phyloP scores from a whole-genome alignment of 441 rosid genomes.

The Pelargonium cotyledonis region DNA sequence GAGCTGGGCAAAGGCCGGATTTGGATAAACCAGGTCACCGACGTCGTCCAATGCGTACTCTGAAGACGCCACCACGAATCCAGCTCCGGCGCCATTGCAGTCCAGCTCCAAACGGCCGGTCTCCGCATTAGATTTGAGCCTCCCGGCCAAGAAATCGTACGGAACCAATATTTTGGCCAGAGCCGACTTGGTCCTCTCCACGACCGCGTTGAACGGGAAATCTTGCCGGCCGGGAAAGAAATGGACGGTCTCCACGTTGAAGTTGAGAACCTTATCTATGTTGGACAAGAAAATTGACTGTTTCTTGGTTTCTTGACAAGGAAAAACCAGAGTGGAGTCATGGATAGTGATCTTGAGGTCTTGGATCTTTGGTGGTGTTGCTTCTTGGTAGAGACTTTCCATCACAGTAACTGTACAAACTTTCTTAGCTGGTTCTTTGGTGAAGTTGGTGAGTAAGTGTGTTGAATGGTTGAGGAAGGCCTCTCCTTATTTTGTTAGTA shows the following conservation, averaged over 20 bases:
- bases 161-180: constrained; percentile 32
- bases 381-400: no score
- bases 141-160: constrained; percentile 65
- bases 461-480: no score
- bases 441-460: no score
- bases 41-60: constrained; percentile 43
- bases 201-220: constrained; percentile 40
- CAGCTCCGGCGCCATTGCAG: constrained; percentile 57
- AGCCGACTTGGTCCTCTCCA: constrained; percentile 34
- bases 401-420: no score
- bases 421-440: no score
- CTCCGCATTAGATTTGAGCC: constrained; percentile 36
- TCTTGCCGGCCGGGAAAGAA: constrained; percentile 46
- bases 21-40: constrained; percentile 76
- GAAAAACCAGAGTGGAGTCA: constrained; percentile 37
- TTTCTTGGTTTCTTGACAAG: constrained; percentile 31
- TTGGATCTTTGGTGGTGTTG: constrained; percentile 13
- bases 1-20: constrained; percentile 56
- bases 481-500: no score
- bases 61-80: constrained; percentile 48
- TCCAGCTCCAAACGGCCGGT: constrained; percentile 53
- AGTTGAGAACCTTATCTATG: constrained; percentile 71
- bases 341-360: constrained; percentile 49
- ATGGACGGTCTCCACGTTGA: constrained; percentile 64
- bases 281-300: constrained; percentile 58